These are phyloP conservation scores for Albophoma yamanashiensis DNA, from an alignment of 2,329 filamentous ascomycete species.

Conservation along the genomic window DNA sequence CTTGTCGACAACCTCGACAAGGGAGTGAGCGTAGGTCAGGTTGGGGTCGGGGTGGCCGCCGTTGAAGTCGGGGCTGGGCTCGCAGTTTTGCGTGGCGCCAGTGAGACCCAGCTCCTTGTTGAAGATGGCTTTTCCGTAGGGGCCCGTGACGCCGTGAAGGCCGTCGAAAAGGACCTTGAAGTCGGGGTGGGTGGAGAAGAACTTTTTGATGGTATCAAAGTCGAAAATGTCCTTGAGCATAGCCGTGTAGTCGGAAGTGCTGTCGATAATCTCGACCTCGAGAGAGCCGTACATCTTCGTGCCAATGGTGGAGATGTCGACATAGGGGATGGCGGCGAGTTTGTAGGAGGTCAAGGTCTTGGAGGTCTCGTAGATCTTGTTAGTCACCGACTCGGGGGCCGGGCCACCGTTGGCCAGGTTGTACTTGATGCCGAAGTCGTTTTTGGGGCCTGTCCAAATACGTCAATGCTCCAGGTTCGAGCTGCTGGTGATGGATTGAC, in stretches of 20 bases:
- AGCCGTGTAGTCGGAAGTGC: constrained; percentile 78
- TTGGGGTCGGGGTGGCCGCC: constrained; percentile 97
- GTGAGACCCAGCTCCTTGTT: constrained; percentile 83
- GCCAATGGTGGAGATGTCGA: constrained; percentile 77
- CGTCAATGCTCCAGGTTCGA: constrained; percentile 2
- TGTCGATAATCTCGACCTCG: constrained; percentile 93
- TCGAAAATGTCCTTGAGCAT: constrained; percentile 99
- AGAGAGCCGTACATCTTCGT: constrained; percentile 73
- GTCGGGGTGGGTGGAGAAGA: constrained; percentile 75
- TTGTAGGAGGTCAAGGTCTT: constrained; percentile 90
- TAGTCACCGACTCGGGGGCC: constrained; percentile 89
- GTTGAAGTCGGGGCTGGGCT: constrained; percentile 87
- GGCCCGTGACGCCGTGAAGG: constrained; percentile 87
- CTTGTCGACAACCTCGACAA: constrained; percentile 90
- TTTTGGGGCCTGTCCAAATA: constrained; percentile 57
- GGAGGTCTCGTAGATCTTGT: constrained; percentile 92
- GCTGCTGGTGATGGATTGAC: constrained; percentile 15
- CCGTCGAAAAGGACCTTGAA: constrained; percentile 98
- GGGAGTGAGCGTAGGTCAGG: constrained; percentile 88
- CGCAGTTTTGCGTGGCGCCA: constrained; percentile 75
- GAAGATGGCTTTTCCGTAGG: constrained; percentile 92
- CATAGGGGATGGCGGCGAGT: constrained; percentile 72
- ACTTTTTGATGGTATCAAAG: constrained; percentile 89
- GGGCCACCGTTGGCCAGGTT: constrained; percentile 94
- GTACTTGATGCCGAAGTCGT: constrained; percentile 99